These are phyloP conservation scores for Alternaria sp. DNA, from an alignment of 2,329 filamentous ascomycete genomes.

Conservation along the genomic window DNA sequence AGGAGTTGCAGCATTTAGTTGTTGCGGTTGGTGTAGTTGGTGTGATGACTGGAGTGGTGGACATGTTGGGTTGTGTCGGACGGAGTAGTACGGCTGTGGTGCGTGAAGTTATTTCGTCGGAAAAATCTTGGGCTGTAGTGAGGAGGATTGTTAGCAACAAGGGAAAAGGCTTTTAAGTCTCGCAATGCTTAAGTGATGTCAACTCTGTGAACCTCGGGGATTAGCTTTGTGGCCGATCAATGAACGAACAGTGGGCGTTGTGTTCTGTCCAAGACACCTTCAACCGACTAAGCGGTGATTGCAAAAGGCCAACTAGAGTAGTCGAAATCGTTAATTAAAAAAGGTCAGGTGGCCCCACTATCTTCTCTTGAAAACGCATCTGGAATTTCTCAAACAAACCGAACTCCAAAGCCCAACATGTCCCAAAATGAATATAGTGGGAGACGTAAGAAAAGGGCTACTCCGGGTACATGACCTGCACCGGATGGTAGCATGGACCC, in stretches of 20 bases:
- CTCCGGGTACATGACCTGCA: not conserved
- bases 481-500: not conserved
- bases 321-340: constrained; percentile 1
- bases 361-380: not conserved
- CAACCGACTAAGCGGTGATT: no score
- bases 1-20: not conserved
- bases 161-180: not conserved
- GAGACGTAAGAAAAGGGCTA: constrained; percentile 4
- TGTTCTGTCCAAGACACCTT: no score
- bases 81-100: no score
- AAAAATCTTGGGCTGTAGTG: no score
- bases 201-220: not conserved
- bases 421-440: constrained; percentile 13
- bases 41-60: no score
- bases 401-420: constrained; percentile 15
- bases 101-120: no score
- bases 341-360: not conserved
- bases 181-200: not conserved
- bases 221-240: not conserved
- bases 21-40: no score
- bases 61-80: no score
- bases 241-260: not conserved
- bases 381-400: not conserved
- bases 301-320: no score
- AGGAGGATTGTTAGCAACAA: not conserved